Percentiles rank a stretch among this genome's conserved stretches.
Conservation (phyloP, 129 eudicot genomes). For the Oenanthe sinensis region DNA sequence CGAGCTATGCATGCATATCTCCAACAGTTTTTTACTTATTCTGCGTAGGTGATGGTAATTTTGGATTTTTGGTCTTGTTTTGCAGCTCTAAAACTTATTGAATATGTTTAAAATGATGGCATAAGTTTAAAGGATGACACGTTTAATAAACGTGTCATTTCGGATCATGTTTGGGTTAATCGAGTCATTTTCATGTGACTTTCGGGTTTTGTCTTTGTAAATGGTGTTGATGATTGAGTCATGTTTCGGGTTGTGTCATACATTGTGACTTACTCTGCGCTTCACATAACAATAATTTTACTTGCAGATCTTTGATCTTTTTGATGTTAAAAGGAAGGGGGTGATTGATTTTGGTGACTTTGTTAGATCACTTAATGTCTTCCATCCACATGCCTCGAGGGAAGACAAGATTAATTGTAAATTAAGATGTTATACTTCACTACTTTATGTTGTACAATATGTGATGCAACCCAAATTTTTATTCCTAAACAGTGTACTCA, state of each 20-base stretch:
- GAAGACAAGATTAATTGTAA: slow-evolving; percentile 91
- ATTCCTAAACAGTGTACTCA: background rate
- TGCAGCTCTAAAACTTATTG: background rate
- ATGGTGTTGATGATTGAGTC: background rate
- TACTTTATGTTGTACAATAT: background rate
- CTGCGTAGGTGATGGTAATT: background rate
- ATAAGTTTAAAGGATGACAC: background rate
- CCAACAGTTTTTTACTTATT: background rate
- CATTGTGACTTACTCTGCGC: background rate
- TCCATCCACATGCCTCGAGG: slow-evolving; percentile 91
- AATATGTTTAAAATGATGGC: background rate
- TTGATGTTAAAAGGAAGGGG: slow-evolving; percentile 79
- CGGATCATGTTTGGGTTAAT: background rate
- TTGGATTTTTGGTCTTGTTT: background rate
- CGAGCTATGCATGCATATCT: background rate
- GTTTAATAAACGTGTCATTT: background rate
- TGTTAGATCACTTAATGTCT: slow-evolving; percentile 86
- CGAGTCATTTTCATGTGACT: background rate
- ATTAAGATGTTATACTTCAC: slow-evolving; percentile 15
- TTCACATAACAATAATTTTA: background rate
- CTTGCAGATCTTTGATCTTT: slow-evolving; percentile 85
- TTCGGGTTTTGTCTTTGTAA: background rate
- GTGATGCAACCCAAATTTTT: background rate
- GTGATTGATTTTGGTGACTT: slow-evolving; percentile 93
- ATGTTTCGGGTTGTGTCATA: background rate